Evolutionary conservation across 1,284 basidiomycete species (phyloP), one percentile per base, ranked within the genome.

Genomic region (Trametes sp.): DNA sequence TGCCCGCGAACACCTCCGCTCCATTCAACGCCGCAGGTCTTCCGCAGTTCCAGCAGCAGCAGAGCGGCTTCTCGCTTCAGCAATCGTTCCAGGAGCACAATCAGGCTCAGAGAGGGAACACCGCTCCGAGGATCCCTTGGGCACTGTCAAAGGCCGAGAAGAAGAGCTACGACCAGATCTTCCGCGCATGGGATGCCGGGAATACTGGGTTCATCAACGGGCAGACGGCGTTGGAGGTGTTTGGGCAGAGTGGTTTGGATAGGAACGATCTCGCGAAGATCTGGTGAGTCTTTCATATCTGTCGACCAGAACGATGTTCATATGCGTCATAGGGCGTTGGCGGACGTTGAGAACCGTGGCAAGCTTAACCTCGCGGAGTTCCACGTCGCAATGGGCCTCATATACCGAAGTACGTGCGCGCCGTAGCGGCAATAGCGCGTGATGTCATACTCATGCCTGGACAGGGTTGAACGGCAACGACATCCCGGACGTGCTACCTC

Each of bases 321-420:
- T 24, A n/a, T 19, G 57, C 9, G 23, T 16, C 11, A 16, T 69
- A 96, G 95, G 95, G 90, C 88, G 31, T 84, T 98, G 10, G 93
- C 95, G 28, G 96, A 98, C 77, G 85, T 86, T 44, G 92, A 95
- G 70, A 95, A 98, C 78, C 88, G 94, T 38, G 96, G 96, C 33
- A 96, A 95, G 78, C 86, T 98, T 61, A 98, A 98, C 74, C 82
- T 97, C 48, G 93, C 95, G 26, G 97, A 99, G 76, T 99, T 99
- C 77, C 96, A 99, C 75, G 94, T 98, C 59, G 98, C 97, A 1
- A 99, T 99, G 97, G 96, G 94, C 63, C 82, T 99, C 60, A 98
- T 99, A 74, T 98, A 97, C 79, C 89, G 97, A 72, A 86, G 95
- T 96, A 78, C 70, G 92, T 86, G 13, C 19, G 44, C 29, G 23